phyloP scores from a whole-genome alignment of 176 grass and related monocot genomes.

The Microstegium vimineum region DNA sequence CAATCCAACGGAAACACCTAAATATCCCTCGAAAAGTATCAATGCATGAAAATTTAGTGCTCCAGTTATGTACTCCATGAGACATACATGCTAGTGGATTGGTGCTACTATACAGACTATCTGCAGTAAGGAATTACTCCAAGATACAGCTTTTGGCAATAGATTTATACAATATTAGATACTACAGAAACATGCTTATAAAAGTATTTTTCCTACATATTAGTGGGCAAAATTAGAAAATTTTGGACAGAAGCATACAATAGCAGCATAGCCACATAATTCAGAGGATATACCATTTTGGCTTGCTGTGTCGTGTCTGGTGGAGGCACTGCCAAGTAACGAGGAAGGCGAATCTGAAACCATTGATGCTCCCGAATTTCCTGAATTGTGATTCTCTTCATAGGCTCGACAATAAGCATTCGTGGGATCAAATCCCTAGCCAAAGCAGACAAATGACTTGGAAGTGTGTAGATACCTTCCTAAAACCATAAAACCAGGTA shows the following conservation, averaged over 20 bases:
- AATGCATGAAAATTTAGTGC: constrained; percentile 13
- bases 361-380: constrained; percentile 91
- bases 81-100: not conserved
- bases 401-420: constrained; percentile 95
- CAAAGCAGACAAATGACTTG: constrained; percentile 87
- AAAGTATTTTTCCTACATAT: constrained; percentile 15
- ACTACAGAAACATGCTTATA: not conserved
- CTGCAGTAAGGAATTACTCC: constrained; percentile 2
- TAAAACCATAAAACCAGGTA: constrained; percentile 27
- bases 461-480: constrained; percentile 91
- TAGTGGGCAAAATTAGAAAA: not conserved
- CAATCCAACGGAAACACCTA: not conserved
- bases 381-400: constrained; percentile 88
- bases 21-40: not conserved
- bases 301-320: constrained; percentile 78
- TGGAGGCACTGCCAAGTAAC: constrained; percentile 86
- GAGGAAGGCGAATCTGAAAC: constrained; percentile 74
- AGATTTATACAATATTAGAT: constrained; percentile 16
- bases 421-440: constrained; percentile 91
- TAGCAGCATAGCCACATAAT: not conserved
- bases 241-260: not conserved
- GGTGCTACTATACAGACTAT: not conserved
- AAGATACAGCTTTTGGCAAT: not conserved
- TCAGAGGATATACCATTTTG: constrained; percentile 57
- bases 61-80: not conserved